phyloP scores from a whole-genome alignment of 192 early-diverging fungal genomes.

The Umbelopsis vinacea region DNA sequence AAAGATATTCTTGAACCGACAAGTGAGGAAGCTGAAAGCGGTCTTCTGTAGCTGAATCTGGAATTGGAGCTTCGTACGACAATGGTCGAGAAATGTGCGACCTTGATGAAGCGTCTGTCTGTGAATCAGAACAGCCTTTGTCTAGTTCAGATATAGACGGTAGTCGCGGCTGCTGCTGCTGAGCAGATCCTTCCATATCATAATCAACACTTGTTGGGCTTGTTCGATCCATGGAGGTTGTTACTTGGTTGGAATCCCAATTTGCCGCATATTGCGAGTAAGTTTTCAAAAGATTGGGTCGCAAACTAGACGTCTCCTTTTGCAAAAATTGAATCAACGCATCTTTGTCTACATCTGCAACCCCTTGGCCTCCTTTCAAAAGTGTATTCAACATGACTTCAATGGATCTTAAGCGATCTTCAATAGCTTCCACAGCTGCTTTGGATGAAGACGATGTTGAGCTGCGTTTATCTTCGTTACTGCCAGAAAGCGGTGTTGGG shows the following conservation, averaged over 20 bases:
- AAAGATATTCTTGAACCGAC: conserved; percentile 19
- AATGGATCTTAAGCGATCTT: conserved; percentile 25
- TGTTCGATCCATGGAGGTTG: background rate
- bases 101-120: background rate
- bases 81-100: conserved; percentile 15
- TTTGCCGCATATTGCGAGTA: background rate
- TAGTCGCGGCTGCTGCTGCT: background rate
- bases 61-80: conserved; percentile 16
- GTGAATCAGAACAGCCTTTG: conserved; percentile 13
- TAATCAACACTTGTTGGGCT: background rate
- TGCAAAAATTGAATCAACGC: background rate
- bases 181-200: background rate
- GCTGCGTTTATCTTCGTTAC: conserved; percentile 8
- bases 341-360: background rate
- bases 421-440: conserved; percentile 27
- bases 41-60: conserved; percentile 13
- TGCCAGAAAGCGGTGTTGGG: background rate
- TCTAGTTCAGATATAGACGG: conserved; percentile 12
- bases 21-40: conserved; percentile 13
- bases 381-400: conserved; percentile 24
- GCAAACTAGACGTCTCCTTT: conserved; percentile 1
- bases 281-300: background rate
- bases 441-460: conserved; percentile 7
- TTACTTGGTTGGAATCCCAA: background rate
- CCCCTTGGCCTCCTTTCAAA: conserved; percentile 15